phyloP scores from a whole-genome alignment of 306 rosid genomes.

The Luffa acutangula region DNA sequence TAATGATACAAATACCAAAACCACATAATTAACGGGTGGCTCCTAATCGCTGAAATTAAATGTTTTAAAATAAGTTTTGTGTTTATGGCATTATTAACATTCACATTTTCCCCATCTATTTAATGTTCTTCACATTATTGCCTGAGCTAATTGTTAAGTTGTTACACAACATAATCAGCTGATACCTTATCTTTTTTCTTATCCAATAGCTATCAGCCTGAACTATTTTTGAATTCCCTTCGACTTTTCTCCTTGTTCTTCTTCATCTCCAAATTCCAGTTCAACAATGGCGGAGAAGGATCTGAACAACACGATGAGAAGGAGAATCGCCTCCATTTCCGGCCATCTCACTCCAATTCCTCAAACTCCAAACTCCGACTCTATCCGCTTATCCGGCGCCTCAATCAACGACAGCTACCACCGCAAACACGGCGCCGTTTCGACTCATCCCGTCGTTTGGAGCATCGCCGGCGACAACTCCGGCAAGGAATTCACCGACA shows the following conservation, averaged over 20 bases:
- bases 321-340: conserved; percentile 51
- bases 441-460: conserved; percentile 53
- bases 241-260: neutral
- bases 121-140: too few species aligned
- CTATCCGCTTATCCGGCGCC: conserved; percentile 19
- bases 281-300: conserved; percentile 33
- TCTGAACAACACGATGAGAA: conserved; percentile 19
- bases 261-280: neutral
- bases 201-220: neutral
- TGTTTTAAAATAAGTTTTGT: too few species aligned
- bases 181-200: neutral
- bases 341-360: conserved; percentile 40
- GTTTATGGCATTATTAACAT: too few species aligned
- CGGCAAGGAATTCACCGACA: conserved; percentile 51
- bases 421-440: conserved; percentile 55
- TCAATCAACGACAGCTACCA: conserved; percentile 45
- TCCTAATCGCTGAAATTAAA: too few species aligned
- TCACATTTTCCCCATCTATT: too few species aligned
- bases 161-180: neutral
- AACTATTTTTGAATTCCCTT: neutral
- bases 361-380: neutral
- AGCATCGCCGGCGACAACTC: conserved; percentile 31
- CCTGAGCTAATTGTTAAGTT: neutral
- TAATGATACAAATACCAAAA: too few species aligned
- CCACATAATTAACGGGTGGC: too few species aligned